phyloP scores from a whole-genome alignment of 73 alveolate genomes.

The Paraurostyla sp. region DNA sequence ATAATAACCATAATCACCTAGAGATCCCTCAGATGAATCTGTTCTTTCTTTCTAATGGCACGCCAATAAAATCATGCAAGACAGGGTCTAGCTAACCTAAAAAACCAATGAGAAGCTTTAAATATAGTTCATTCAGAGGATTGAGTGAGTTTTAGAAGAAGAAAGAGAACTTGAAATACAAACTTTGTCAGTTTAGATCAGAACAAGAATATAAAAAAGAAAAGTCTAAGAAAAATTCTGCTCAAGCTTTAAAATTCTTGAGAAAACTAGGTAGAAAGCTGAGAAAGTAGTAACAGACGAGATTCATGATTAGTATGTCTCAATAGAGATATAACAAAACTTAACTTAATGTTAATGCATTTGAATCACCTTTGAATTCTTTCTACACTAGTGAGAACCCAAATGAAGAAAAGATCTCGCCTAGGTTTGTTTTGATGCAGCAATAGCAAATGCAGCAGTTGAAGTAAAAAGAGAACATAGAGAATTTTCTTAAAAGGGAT shows the following conservation, averaged over 20 bases:
- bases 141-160: not conserved
- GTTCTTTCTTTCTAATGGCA: too few relatives aligned
- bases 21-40: too few relatives aligned
- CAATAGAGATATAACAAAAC: not conserved
- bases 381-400: not conserved
- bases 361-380: too few relatives aligned
- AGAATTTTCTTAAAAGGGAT: not conserved
- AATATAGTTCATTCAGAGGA: not conserved
- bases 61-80: not conserved
- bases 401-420: not conserved
- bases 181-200: not conserved
- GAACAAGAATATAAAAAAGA: not conserved
- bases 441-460: not conserved
- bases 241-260: conserved; percentile 6
- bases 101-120: not conserved
- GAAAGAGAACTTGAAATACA: not conserved
- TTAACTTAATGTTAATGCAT: not conserved
- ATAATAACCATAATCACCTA: too few relatives aligned
- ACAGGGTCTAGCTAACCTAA: not conserved
- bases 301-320: not conserved
- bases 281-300: not conserved
- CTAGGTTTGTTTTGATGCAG: not conserved
- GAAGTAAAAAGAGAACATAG: not conserved
- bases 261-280: conserved; percentile 28
- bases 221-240: not conserved